A percentile compares a stretch with the other conserved stretches of the same genome.
Evolutionary conservation across 805 yeast genomes (phyloP).

Genomic region (Suhomyces tanzawaensis): DNA sequence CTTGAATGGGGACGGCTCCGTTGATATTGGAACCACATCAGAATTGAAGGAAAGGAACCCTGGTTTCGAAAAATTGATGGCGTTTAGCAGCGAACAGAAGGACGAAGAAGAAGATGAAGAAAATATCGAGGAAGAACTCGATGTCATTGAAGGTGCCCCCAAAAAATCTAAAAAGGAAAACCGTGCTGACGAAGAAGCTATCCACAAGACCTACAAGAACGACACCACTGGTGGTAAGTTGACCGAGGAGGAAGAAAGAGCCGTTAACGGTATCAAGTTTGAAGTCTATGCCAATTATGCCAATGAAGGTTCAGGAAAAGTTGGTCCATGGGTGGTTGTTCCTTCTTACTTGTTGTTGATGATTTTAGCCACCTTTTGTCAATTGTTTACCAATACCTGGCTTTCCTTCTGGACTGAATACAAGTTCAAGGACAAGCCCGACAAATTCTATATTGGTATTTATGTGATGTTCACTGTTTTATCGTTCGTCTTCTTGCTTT

Average conservation of each 20-base stretch:
- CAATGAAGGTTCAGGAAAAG: conserved; percentile 26
- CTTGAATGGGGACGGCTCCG: conserved; percentile 32
- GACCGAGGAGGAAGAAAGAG: conserved; percentile 17
- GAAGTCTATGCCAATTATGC: conserved; percentile 33
- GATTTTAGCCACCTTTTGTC: conserved; percentile 47
- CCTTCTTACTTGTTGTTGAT: conserved; percentile 20
- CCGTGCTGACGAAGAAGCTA: conserved; percentile 32
- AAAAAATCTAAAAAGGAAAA: conserved; percentile 8
- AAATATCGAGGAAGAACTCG: conserved; percentile 15
- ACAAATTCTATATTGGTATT: conserved; percentile 69
- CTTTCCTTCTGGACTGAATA: conserved; percentile 74
- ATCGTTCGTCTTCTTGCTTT: conserved; percentile 41
- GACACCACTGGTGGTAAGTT: conserved; percentile 12
- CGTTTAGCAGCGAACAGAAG: conserved; percentile 27
- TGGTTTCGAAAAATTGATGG: conserved; percentile 9
- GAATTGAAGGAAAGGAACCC: conserved; percentile 16
- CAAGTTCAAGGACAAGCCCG: conserved; percentile 46
- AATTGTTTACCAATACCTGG: conserved; percentile 70
- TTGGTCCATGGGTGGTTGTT: conserved; percentile 19
- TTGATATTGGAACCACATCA: conserved; percentile 28
- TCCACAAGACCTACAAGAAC: conserved; percentile 27
- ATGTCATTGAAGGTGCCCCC: conserved; percentile 6
- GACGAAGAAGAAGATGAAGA: conserved; percentile 16
- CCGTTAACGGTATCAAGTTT: conserved; percentile 26
- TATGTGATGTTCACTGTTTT: conserved; percentile 61